A percentile compares a stretch with the other conserved stretches of the same genome.
Evolutionary conservation across 257 asterid genomes (phyloP).

Genomic region (Apocynum venetum): DNA sequence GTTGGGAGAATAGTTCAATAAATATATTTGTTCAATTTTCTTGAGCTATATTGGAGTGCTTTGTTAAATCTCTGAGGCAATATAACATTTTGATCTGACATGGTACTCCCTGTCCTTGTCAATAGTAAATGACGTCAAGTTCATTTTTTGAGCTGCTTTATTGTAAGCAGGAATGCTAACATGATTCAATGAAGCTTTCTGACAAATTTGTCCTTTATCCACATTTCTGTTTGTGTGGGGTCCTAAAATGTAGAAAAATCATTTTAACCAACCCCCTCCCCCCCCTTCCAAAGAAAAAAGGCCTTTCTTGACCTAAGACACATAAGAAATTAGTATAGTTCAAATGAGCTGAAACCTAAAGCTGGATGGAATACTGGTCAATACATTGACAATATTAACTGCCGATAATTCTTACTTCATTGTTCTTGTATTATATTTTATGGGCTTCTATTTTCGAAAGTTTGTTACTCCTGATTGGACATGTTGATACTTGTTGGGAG

Average conservation of each 20-base stretch:
- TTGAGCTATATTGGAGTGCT: not conserved
- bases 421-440: not conserved
- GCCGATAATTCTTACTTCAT: not conserved
- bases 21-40: not conserved
- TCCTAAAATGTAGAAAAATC: not conserved
- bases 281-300: too few species aligned
- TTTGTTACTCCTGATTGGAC: not conserved
- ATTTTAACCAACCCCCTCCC: not conserved
- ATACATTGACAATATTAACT: not conserved
- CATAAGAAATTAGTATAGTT: not conserved
- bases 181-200: not conserved
- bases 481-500: not conserved
- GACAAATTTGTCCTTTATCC: not conserved
- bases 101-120: not conserved
- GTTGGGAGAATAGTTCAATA: not conserved
- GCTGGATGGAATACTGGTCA: not conserved
- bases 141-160: not conserved
- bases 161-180: not conserved
- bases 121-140: not conserved
- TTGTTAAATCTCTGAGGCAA: not conserved
- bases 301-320: not conserved
- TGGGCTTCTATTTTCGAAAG: not conserved
- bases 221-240: not conserved
- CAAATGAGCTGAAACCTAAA: constrained; percentile 2
- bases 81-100: not conserved